Conservation (phyloP, 495 filamentous ascomycete species). For the Staphylotrichum longicolle region DNA sequence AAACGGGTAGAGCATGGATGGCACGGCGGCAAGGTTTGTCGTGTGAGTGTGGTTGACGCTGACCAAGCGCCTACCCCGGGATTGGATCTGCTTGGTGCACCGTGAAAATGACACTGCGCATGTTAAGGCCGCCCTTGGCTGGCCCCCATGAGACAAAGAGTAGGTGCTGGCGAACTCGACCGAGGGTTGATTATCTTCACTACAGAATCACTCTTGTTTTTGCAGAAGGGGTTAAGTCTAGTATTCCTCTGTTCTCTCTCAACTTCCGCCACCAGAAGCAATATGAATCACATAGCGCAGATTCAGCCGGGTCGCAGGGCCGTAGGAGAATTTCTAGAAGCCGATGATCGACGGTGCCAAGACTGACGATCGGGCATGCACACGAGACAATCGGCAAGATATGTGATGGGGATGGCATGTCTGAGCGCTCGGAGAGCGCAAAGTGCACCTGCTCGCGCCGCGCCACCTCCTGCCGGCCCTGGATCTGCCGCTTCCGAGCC, state of each 20-base stretch:
- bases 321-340: slow-evolving; percentile 15
- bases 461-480: slow-evolving; percentile 8
- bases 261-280: not conserved
- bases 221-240: no score
- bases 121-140: no score
- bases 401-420: not conserved
- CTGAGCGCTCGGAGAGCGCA: slow-evolving; percentile 1
- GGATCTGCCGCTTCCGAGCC: slow-evolving; percentile 3
- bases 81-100: no score
- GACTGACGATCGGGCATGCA: slow-evolving; percentile 16
- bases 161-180: no score
- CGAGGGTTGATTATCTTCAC: no score
- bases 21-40: no score
- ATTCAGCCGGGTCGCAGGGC: not conserved
- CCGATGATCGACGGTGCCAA: slow-evolving; percentile 13
- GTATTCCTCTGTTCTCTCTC: not conserved
- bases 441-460: not conserved
- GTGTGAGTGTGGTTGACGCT: no score
- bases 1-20: no score
- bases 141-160: no score
- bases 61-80: no score
- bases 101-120: no score
- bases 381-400: slow-evolving; percentile 22
- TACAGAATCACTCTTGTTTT: no score
- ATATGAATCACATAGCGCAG: not conserved